phyloP scores from a whole-genome alignment of 2,329 filamentous ascomycete species.

The Volutella citrinella region DNA sequence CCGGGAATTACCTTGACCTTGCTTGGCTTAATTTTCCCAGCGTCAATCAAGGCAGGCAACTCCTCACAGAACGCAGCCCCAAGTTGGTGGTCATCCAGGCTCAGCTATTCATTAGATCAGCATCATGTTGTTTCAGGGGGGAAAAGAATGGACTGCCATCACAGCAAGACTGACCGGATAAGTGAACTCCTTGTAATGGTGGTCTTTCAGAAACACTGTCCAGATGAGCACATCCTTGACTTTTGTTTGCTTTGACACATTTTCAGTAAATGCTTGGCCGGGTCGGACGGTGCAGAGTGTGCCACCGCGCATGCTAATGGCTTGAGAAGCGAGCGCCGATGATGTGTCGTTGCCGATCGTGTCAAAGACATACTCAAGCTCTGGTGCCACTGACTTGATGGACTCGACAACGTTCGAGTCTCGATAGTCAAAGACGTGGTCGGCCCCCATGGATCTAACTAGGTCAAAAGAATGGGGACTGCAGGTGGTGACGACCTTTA shows the following conservation, averaged over 20 bases:
- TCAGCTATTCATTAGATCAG: slow-evolving; percentile 25
- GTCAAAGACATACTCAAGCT: slow-evolving; percentile 37
- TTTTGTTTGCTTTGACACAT: slow-evolving; percentile 28
- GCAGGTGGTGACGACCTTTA: slow-evolving; percentile 35
- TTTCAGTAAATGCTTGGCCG: slow-evolving; percentile 36
- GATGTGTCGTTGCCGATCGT: slow-evolving; percentile 38
- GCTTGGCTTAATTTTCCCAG: slow-evolving; percentile 34
- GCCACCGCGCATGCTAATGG: slow-evolving; percentile 25
- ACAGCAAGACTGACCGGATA: slow-evolving; percentile 32
- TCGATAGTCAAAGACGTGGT: slow-evolving; percentile 38
- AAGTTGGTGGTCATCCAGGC: slow-evolving; percentile 34
- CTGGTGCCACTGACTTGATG: slow-evolving; percentile 30
- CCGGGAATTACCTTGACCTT: slow-evolving; percentile 23
- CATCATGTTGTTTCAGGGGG: too few relatives aligned
- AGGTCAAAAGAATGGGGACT: slow-evolving; percentile 30
- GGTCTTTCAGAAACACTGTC: slow-evolving; percentile 39
- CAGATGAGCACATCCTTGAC: slow-evolving; percentile 42
- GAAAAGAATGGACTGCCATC: too few relatives aligned
- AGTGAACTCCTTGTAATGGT: slow-evolving; percentile 31
- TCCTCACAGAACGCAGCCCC: slow-evolving; percentile 34
- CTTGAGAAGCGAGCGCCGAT: slow-evolving; percentile 30
- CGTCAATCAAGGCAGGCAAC: slow-evolving; percentile 31
- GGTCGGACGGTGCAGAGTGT: slow-evolving; percentile 40
- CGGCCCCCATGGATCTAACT: slow-evolving; percentile 31
- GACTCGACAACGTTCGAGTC: slow-evolving; percentile 32